These are phyloP conservation scores for Orbilia quercus DNA, from an alignment of 2,329 filamentous ascomycete genomes.

Conservation along the genomic window DNA sequence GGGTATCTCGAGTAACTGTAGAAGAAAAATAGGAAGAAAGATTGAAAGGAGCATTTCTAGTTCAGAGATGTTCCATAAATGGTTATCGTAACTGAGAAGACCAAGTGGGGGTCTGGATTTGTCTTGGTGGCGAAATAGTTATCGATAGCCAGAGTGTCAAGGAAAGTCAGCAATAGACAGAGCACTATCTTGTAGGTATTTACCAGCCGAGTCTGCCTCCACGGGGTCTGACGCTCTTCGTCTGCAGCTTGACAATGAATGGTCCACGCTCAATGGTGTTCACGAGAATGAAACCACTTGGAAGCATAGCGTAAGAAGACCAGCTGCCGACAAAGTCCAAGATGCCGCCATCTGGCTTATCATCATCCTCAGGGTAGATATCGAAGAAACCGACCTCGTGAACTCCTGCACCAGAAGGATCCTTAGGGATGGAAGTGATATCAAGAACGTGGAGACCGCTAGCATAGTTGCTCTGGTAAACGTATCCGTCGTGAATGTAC, in stretches of 20 bases:
- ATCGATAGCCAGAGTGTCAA: neutral
- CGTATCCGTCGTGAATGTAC: conserved; percentile 64
- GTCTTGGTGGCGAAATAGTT: neutral
- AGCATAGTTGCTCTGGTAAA: conserved; percentile 65
- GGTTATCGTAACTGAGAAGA: neutral
- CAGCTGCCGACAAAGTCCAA: conserved; percentile 65
- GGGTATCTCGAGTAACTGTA: neutral
- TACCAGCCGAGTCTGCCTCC: conserved; percentile 48
- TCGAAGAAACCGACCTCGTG: conserved; percentile 65
- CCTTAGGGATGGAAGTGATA: conserved; percentile 63
- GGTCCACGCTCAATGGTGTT: conserved; percentile 67
- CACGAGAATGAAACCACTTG: conserved; percentile 64
- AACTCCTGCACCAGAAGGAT: conserved; percentile 64
- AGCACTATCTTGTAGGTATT: no score
- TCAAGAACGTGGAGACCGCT: conserved; percentile 64
- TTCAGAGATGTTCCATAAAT: neutral
- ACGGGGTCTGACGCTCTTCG: conserved; percentile 31
- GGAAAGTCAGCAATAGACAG: neutral
- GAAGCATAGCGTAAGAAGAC: conserved; percentile 64
- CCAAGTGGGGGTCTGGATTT: neutral
- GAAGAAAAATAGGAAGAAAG: neutral
- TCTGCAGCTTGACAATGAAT: conserved; percentile 62
- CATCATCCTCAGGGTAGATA: conserved; percentile 65
- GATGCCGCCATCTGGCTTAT: conserved; percentile 61
- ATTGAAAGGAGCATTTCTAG: neutral